These are phyloP conservation scores for Zygoascus sp. DNA, from an alignment of 1,139 yeast species.

Conservation along the genomic window DNA sequence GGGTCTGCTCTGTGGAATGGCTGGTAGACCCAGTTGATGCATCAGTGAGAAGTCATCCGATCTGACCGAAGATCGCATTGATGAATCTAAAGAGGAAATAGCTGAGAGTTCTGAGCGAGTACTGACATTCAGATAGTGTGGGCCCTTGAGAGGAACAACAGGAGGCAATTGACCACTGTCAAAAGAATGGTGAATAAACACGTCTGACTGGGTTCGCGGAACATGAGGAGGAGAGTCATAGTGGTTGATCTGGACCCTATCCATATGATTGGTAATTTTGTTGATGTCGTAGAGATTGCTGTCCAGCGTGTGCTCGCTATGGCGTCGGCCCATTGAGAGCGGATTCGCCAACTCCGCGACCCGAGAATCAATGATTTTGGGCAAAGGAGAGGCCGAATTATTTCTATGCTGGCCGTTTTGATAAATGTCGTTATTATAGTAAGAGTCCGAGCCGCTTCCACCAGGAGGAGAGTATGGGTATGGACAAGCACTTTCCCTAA, in stretches of 20 bases:
- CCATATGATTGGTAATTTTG: background rate
- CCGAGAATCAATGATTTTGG: no score
- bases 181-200: no score
- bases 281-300: background rate
- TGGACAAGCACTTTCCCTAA: conserved; percentile 2
- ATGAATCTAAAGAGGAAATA: conserved; percentile 1
- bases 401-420: background rate
- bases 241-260: background rate
- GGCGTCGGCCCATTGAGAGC: no score
- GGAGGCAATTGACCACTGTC: no score
- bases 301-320: background rate
- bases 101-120: background rate
- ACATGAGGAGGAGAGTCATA: background rate
- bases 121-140: background rate
- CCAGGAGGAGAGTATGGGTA: conserved; percentile 11
- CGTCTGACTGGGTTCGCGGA: background rate
- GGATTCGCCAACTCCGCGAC: no score
- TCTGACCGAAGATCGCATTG: conserved; percentile 17
- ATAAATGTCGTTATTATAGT: background rate
- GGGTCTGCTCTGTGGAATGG: conserved; percentile 31
- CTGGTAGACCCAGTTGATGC: conserved; percentile 32
- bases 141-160: conserved; percentile 1
- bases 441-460: background rate
- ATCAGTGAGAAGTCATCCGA: conserved; percentile 27
- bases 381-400: background rate